Conservation (phyloP, 2,329 filamentous ascomycete genomes). For the Hymenoscyphus occultus region DNA sequence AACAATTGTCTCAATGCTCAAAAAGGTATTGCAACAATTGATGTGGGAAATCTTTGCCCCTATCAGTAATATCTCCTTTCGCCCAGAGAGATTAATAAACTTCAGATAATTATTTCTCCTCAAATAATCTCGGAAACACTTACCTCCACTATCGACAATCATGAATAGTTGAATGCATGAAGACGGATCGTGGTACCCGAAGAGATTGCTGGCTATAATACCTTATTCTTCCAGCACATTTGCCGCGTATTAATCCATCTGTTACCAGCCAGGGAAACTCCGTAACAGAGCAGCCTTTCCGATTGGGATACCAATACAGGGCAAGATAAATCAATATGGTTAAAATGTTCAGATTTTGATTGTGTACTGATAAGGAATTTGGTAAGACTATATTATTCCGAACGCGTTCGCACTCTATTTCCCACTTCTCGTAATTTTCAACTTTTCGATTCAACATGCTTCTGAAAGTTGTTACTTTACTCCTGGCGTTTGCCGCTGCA, state of each 20-base stretch:
- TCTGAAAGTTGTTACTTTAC: slow-evolving; percentile 5
- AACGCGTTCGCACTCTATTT: not conserved
- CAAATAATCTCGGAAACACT: not conserved
- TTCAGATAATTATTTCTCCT: not conserved
- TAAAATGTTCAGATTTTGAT: not conserved
- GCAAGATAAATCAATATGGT: not conserved
- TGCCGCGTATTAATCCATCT: not conserved
- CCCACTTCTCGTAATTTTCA: not conserved
- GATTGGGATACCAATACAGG: not conserved
- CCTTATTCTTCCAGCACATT: not conserved
- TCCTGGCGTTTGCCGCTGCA: slow-evolving; percentile 3
- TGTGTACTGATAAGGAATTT: not conserved
- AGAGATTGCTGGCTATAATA: not conserved
- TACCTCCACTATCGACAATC: not conserved
- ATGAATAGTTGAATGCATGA: not conserved
- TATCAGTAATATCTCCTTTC: not conserved
- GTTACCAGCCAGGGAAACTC: not conserved
- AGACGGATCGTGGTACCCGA: not conserved
- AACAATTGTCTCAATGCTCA: too few species aligned
- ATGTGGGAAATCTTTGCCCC: not conserved
- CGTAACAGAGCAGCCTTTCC: not conserved
- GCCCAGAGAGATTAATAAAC: not conserved
- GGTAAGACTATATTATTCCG: not conserved
- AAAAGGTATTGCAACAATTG: too few species aligned
- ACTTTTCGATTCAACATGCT: slow-evolving; percentile 1